Conservation (phyloP, 1,139 yeast genomes). For the Lodderomyces margitis region DNA sequence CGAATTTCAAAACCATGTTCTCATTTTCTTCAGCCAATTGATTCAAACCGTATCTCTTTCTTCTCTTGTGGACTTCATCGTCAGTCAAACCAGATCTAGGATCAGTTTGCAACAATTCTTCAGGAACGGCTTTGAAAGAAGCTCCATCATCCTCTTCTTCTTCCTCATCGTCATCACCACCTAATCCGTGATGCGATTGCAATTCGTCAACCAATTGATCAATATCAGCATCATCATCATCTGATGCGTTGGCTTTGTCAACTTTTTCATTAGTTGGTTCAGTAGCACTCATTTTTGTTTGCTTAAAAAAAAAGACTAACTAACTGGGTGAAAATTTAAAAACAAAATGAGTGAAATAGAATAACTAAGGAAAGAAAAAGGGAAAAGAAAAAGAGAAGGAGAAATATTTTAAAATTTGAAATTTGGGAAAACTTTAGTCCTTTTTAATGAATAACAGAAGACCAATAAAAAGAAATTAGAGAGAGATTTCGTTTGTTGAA, state of each 20-base stretch:
- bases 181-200: slow-evolving; percentile 69
- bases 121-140: slow-evolving; percentile 74
- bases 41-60: slow-evolving; percentile 91
- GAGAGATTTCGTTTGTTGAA: no score
- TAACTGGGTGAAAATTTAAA: slow-evolving; percentile 3
- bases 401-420: no score
- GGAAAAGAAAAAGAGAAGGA: slow-evolving; percentile 4
- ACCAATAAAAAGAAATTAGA: no score
- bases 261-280: slow-evolving; percentile 52
- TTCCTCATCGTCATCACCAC: slow-evolving; percentile 30
- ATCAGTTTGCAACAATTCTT: slow-evolving; percentile 85
- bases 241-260: slow-evolving; percentile 53
- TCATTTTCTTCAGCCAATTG: slow-evolving; percentile 94
- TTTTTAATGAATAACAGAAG: no score
- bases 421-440: not conserved
- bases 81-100: slow-evolving; percentile 75
- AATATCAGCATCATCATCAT: slow-evolving; percentile 72
- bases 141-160: slow-evolving; percentile 57
- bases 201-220: slow-evolving; percentile 87
- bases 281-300: slow-evolving; percentile 46
- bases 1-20: slow-evolving; percentile 77
- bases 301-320: no score
- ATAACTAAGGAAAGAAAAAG: slow-evolving; percentile 6
- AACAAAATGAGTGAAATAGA: slow-evolving; percentile 4
- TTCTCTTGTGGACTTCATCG: slow-evolving; percentile 81